A percentile compares a stretch with the other conserved stretches of the same genome.
phyloP scores from a whole-genome alignment of 306 rosid species.

The Arachis hypogaea region DNA sequence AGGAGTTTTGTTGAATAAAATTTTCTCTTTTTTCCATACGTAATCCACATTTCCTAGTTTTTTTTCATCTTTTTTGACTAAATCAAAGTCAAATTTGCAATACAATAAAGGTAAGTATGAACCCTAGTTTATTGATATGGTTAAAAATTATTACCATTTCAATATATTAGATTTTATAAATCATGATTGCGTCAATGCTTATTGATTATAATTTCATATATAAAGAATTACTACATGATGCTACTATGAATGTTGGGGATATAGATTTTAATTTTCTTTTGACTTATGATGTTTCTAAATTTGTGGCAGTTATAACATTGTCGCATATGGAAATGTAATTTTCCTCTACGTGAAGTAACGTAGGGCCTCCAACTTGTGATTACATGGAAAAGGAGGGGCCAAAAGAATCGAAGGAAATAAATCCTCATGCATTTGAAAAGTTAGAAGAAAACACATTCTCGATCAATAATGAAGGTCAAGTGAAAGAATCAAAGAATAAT shows the following conservation, averaged over 20 bases:
- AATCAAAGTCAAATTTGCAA: not conserved
- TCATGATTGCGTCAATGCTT: not conserved
- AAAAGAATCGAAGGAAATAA: constrained; percentile 34
- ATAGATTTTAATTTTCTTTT: not conserved
- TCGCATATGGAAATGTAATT: constrained; percentile 25
- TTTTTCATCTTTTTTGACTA: not conserved
- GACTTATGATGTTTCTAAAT: constrained; percentile 31
- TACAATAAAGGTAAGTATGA: not conserved
- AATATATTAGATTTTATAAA: not conserved
- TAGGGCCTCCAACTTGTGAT: constrained; percentile 29
- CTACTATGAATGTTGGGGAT: not conserved
- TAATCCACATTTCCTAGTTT: constrained; percentile 14
- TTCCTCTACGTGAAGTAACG: constrained; percentile 32
- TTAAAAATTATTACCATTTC: constrained; percentile 4
- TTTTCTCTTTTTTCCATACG: not conserved
- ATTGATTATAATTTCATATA: not conserved
- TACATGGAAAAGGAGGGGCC: constrained; percentile 50
- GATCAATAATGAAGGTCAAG: constrained; percentile 36
- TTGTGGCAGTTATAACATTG: constrained; percentile 24
- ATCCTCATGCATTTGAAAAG: constrained; percentile 35
- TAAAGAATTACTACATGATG: too few species aligned
- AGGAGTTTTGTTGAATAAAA: not conserved
- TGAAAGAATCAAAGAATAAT: constrained; percentile 35
- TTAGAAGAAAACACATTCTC: constrained; percentile 39
- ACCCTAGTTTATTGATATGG: not conserved